Evolutionary conservation across 1,139 yeast species (phyloP), one percentile per base, ranked within the genome.

Genomic region (Yamadazyma epiphylla): DNA sequence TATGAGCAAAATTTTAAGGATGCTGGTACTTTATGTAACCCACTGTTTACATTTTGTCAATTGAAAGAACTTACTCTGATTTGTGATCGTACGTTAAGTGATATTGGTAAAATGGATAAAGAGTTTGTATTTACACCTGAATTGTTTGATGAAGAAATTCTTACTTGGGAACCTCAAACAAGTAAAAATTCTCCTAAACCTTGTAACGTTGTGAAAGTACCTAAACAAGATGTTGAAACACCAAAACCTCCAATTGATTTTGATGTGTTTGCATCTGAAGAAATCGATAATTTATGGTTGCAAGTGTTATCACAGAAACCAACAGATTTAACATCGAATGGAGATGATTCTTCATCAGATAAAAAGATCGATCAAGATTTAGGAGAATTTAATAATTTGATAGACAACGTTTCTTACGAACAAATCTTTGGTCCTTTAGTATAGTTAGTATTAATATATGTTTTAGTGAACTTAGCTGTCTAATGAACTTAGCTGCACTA

Each of bases 211-310:
- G n/a, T n/a, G n/a, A n/a, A n/a, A n/a, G n/a, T n/a, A n/a, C n/a
- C n/a, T n/a, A n/a, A n/a, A n/a, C n/a, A n/a, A n/a, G n/a, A n/a
- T n/a, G n/a, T n/a, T n/a, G n/a, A n/a, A n/a, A 16, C 27, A 17
- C 25, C 33, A 19, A 24, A 20, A 12, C 27, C 26, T 11, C 33
- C 31, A 2, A 35, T 43, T 11, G 49, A 51, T 29, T 27, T 55
- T 25, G 53, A 59, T 25, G 50, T 49, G 26, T 49, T 60, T 19
- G 52, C 53, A 23, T 56, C 58, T 33, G 53, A 52, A 4, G 68
- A 64, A 28, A 56, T 64, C 21, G 73, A 66, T 41, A 55, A 57
- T 33, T 39, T 64, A 15, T 66, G 72, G 72, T 38, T 58, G 22
- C 66, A 61, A 32, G 52, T 65, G 48, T 47, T 63, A 13, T 48